Percentiles rank a stretch among this genome's conserved stretches.
Conservation (phyloP, 441 rosid species). For the Breynia disticha region DNA sequence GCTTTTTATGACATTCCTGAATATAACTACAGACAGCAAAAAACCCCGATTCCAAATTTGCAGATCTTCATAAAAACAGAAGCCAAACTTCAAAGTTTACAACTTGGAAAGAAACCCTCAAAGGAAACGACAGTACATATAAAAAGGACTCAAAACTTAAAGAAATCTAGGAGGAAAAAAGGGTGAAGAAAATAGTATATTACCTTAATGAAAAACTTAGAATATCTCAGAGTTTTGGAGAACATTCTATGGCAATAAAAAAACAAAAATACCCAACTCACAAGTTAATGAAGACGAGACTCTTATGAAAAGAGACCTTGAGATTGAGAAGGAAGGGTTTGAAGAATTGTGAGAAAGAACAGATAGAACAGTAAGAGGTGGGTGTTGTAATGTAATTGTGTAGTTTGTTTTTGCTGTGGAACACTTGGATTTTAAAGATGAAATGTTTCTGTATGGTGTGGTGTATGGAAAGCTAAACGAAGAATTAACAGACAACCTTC, state of each 20-base stretch:
- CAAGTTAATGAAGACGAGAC: constrained; percentile 10
- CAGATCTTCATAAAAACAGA: constrained; percentile 19
- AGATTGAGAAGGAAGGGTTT: constrained; percentile 15
- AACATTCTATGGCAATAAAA: background rate
- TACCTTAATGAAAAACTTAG: constrained; percentile 16
- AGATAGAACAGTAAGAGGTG: constrained; percentile 15
- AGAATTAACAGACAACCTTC: background rate
- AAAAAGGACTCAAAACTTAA: background rate
- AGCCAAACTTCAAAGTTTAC: constrained; percentile 17
- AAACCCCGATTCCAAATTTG: constrained; percentile 12
- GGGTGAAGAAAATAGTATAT: constrained; percentile 4
- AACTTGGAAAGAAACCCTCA: constrained; percentile 14
- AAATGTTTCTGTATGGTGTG: background rate
- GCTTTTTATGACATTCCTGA: background rate
- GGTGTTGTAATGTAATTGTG: background rate
- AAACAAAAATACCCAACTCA: constrained; percentile 8
- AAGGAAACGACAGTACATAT: constrained; percentile 1
- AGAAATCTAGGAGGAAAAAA: background rate
- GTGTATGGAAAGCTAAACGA: background rate
- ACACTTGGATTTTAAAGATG: background rate
- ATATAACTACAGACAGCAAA: constrained; percentile 13
- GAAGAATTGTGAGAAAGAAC: constrained; percentile 1
- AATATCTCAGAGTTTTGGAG: constrained; percentile 18
- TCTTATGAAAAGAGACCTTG: constrained; percentile 11
- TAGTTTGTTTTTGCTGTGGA: background rate